These are phyloP conservation scores for Camelina sativa DNA, from an alignment of 345 rosid species.

Conservation along the genomic window DNA sequence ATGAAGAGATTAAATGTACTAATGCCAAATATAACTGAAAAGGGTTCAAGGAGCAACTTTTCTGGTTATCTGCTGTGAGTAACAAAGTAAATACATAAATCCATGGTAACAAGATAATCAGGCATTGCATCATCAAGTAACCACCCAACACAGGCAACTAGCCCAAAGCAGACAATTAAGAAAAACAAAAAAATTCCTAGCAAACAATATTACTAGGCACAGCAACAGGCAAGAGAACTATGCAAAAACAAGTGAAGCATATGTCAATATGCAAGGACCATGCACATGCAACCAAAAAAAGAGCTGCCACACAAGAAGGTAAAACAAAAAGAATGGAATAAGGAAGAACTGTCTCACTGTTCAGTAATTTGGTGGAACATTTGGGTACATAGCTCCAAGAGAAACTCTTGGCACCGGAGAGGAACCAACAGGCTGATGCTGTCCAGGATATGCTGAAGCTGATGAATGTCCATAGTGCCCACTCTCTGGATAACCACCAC, in stretches of 20 bases:
- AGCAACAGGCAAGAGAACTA: background rate
- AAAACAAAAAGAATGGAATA: background rate
- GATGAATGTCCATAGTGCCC: conserved; percentile 66
- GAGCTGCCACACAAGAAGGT: background rate
- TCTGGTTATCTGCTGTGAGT: conserved; percentile 7
- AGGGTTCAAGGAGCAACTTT: background rate
- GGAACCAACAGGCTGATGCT: conserved; percentile 65
- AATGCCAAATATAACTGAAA: background rate
- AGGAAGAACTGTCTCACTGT: conserved; percentile 51
- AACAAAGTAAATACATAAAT: background rate
- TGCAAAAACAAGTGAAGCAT: conserved; percentile 11
- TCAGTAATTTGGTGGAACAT: conserved; percentile 71
- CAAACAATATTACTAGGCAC: conserved; percentile 22
- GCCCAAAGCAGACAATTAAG: background rate
- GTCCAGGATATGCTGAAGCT: conserved; percentile 62
- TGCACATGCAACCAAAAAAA: background rate
- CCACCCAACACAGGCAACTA: conserved; percentile 10
- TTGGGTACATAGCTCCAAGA: conserved; percentile 77
- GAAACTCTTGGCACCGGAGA: conserved; percentile 79
- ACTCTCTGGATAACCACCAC: conserved; percentile 71
- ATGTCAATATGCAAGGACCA: conserved; percentile 22
- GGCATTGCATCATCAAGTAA: conserved; percentile 14
- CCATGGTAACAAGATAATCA: conserved; percentile 20
- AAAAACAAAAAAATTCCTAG: conserved; percentile 19
- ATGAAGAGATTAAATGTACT: background rate